A percentile compares a stretch with the other conserved stretches of the same genome.
Conservation (phyloP, 1,284 basidiomycete species). For the Rhodotorula sp. region DNA sequence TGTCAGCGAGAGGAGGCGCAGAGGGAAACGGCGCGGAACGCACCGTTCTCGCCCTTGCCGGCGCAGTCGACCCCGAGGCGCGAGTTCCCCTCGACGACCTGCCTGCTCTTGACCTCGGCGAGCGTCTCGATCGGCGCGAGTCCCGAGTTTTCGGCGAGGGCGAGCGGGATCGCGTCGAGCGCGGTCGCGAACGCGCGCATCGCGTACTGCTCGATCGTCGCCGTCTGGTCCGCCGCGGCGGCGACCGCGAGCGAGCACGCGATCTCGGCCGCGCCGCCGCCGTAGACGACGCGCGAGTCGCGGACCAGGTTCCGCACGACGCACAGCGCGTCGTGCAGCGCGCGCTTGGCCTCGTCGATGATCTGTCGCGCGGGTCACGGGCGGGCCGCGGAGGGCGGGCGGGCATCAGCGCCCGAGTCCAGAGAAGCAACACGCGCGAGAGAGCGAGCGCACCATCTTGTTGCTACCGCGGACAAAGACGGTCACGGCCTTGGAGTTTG, state of each 20-base stretch:
- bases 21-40: constrained; percentile 44
- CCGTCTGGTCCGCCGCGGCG: constrained; percentile 94
- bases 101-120: constrained; percentile 88
- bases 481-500: constrained; percentile 93
- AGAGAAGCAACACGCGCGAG: background rate
- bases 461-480: constrained; percentile 97
- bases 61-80: constrained; percentile 92
- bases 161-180: constrained; percentile 88
- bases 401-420: background rate
- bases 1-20: background rate
- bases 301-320: constrained; percentile 93
- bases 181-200: constrained; percentile 98
- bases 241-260: constrained; percentile 90
- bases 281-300: constrained; percentile 96
- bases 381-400: background rate
- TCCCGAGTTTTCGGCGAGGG: constrained; percentile 96
- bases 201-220: constrained; percentile 97
- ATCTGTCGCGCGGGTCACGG: too few relatives aligned
- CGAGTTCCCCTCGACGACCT: constrained; percentile 84
- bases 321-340: constrained; percentile 95
- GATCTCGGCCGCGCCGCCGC: constrained; percentile 96
- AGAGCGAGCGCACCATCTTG: constrained; percentile 75
- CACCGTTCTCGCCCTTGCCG: constrained; percentile 79
- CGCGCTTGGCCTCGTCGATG: constrained; percentile 97
- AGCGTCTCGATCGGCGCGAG: constrained; percentile 95